phyloP scores from a whole-genome alignment of 768 basidiomycete species.

The Hirschioporus abietinus region DNA sequence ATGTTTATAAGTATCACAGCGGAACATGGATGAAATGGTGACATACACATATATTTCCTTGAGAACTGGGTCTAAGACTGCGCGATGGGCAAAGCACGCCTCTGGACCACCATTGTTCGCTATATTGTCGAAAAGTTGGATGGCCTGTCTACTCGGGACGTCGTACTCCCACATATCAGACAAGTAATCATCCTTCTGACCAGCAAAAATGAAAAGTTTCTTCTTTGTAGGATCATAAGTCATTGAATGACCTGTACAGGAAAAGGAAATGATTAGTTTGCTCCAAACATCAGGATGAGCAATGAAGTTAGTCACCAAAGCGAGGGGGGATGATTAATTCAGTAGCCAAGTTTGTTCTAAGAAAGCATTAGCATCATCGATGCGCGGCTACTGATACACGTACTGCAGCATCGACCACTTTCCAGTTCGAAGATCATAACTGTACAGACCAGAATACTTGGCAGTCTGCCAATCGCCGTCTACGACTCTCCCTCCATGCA shows the following conservation, averaged over 20 bases:
- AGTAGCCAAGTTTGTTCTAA: constrained; percentile 22
- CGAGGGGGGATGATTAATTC: constrained; percentile 49
- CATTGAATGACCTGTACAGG: constrained; percentile 68
- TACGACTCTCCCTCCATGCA: constrained; percentile 70
- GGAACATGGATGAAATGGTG: neutral
- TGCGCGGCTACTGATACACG: constrained; percentile 21
- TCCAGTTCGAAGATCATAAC: constrained; percentile 58
- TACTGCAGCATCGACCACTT: constrained; percentile 70
- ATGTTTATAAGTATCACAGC: neutral
- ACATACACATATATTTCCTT: constrained; percentile 73
- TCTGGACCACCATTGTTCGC: constrained; percentile 58
- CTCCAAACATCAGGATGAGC: neutral
- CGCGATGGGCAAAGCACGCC: constrained; percentile 69
- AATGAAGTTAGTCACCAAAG: constrained; percentile 39
- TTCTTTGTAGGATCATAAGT: constrained; percentile 56
- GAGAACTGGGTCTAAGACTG: constrained; percentile 56
- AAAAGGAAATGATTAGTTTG: neutral
- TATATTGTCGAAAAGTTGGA: constrained; percentile 62
- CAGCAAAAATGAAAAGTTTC: constrained; percentile 68
- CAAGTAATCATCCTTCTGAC: constrained; percentile 60
- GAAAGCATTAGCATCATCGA: neutral
- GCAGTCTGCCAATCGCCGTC: constrained; percentile 55
- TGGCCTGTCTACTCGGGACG: constrained; percentile 48
- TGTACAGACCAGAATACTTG: constrained; percentile 69
- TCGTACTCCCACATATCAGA: constrained; percentile 77